These are phyloP conservation scores for Ulota crispa DNA, from an alignment of 225 moss, liverwort and hornwort genomes.

Conservation along the genomic window DNA sequence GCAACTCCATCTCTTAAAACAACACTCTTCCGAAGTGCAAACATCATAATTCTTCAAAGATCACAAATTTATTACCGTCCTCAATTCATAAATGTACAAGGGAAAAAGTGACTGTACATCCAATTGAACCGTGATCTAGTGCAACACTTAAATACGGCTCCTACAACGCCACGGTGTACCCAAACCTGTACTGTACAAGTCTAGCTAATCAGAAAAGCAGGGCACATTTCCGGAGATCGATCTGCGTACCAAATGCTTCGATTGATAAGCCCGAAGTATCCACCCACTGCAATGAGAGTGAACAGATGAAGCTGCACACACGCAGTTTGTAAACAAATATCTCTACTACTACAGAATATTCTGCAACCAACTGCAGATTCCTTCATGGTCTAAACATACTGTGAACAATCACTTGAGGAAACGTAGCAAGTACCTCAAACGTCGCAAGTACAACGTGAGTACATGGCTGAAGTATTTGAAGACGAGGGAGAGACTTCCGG, in stretches of 20 bases:
- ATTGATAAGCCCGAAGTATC: neutral
- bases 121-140: neutral
- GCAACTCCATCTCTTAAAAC: too few species aligned
- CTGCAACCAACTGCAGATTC: neutral
- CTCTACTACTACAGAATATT: neutral
- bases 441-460: neutral
- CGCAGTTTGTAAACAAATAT: constrained; percentile 18
- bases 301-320: neutral
- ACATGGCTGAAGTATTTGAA: neutral
- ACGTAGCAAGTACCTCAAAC: neutral
- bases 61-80: constrained; percentile 6
- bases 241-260: neutral
- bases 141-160: neutral
- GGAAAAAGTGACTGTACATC: neutral
- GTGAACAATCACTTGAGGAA: neutral
- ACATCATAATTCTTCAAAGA: neutral
- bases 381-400: neutral
- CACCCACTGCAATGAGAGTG: neutral
- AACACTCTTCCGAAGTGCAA: neutral
- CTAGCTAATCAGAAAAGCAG: constrained; percentile 4
- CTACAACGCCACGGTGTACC: constrained; percentile 3
- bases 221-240: neutral
- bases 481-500: neutral
- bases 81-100: neutral
- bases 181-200: constrained; percentile 14